A percentile compares a stretch with the other conserved stretches of the same genome.
phyloP scores from a whole-genome alignment of 306 rosid genomes.

The Dryas alaskensis region DNA sequence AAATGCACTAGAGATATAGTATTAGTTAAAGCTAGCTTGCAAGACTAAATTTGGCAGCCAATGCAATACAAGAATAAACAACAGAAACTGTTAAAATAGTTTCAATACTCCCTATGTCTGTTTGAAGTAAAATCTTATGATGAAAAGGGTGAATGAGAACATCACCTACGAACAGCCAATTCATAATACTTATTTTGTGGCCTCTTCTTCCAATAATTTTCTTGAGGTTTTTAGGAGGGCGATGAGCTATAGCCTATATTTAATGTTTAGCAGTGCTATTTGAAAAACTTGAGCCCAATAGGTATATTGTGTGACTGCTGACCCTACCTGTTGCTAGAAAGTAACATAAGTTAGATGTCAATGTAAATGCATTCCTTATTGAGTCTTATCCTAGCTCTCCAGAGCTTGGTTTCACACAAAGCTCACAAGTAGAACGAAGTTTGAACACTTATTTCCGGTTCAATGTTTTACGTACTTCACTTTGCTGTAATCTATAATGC shows the following conservation, averaged over 20 bases:
- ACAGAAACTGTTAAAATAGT: not conserved
- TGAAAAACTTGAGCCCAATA: not conserved
- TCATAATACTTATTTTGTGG: not conserved
- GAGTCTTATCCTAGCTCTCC: too few relatives aligned
- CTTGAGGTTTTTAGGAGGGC: not conserved
- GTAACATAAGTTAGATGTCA: not conserved
- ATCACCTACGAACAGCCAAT: not conserved
- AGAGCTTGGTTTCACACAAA: not conserved
- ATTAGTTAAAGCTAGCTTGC: not conserved
- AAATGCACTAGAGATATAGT: not conserved
- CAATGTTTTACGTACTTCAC: not conserved
- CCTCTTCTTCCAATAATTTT: not conserved
- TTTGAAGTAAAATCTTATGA: not conserved
- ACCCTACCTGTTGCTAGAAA: not conserved
- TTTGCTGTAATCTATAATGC: conserved; percentile 20
- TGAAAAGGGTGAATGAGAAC: not conserved
- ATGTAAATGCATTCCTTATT: too few relatives aligned
- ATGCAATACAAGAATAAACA: not conserved
- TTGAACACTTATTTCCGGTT: not conserved
- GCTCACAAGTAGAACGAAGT: not conserved
- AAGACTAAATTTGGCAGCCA: not conserved
- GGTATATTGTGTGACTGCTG: not conserved
- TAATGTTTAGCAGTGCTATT: conserved; percentile 1
- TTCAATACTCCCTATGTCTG: not conserved
- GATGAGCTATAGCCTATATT: not conserved